Evolutionary conservation across 2,329 filamentous ascomycete genomes (phyloP), one percentile per base, ranked within the genome.

Genomic region (Diplodia seriata): DNA sequence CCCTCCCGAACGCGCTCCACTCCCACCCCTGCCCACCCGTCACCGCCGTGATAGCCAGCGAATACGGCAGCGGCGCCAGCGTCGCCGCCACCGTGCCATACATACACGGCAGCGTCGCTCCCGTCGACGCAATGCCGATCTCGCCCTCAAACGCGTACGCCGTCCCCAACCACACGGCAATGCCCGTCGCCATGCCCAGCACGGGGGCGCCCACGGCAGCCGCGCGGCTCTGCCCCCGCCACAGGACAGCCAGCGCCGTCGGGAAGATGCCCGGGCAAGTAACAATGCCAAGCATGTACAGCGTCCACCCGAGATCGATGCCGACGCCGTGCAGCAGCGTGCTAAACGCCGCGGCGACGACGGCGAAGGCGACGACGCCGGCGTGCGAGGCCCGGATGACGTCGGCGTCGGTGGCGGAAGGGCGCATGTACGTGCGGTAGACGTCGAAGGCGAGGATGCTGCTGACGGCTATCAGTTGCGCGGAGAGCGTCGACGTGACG

Each of bases 361-460:
- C 71, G 0, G 81, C 83, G 56, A 85, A 86, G 68, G 83, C 82
- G 0, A 86, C 78, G 0, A 87, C 85, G 0, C 84, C 84, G 12
- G 83, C 81, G 69, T 87, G 85, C 57, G 81, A 84, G 76, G 82
- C 83, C 0, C 80, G 81, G 49, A 87, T 86, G 0, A 85, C 77
- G 36, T 86, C 81, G 0, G 74, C 72, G 65, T 86, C 84, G 0
- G 79, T 81, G 0, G 84, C 84, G 0, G 68, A 68, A 3, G 74
- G 77, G 64, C 85, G 84, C 70, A 85, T 76, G 69, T 86, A 85
- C 18, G 81, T 80, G 0, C 83, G 78, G 71, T 86, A 86, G 1
- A 86, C 83, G 54, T 86, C 84, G 62, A 86, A 86, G 56, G 80
- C 83, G 59, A 86, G 81, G 62, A 86, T 86, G 0, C 83, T 85